These are phyloP conservation scores for Populus simonii DNA, from an alignment of 345 rosid species.

Conservation along the genomic window DNA sequence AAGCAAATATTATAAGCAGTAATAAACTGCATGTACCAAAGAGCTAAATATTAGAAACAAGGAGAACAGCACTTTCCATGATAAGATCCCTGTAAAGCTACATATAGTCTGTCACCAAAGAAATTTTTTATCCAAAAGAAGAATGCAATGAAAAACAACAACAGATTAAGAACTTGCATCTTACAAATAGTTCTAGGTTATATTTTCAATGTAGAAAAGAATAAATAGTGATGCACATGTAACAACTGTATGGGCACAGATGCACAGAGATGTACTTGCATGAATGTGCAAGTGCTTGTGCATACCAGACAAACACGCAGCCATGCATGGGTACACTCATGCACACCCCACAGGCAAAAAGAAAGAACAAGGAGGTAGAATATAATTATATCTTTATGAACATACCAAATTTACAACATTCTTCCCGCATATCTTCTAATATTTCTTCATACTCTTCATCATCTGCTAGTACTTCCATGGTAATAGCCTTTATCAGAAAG, in stretches of 20 bases:
- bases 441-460: constrained; percentile 35
- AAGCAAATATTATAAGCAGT: not conserved
- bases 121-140: not conserved
- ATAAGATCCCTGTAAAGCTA: not conserved
- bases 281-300: too few species aligned
- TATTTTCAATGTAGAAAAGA: too few species aligned
- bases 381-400: not conserved
- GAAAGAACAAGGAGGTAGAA: too few species aligned
- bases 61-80: not conserved
- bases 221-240: too few species aligned
- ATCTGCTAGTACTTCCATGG: constrained; percentile 23
- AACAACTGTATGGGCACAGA: too few species aligned
- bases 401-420: constrained; percentile 36
- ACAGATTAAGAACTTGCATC: too few species aligned
- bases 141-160: too few species aligned
- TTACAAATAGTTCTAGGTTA: too few species aligned
- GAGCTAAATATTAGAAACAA: not conserved
- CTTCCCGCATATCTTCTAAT: constrained; percentile 34
- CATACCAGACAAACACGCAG: too few species aligned
- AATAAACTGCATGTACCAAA: not conserved
- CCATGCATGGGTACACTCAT: too few species aligned
- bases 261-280: too few species aligned
- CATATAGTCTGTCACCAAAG: not conserved
- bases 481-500: constrained; percentile 17
- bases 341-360: too few species aligned